Percentiles rank a stretch among this genome's conserved stretches.
phyloP scores from a whole-genome alignment of 2,329 filamentous ascomycete genomes.

The Epicoccum sorghinum region DNA sequence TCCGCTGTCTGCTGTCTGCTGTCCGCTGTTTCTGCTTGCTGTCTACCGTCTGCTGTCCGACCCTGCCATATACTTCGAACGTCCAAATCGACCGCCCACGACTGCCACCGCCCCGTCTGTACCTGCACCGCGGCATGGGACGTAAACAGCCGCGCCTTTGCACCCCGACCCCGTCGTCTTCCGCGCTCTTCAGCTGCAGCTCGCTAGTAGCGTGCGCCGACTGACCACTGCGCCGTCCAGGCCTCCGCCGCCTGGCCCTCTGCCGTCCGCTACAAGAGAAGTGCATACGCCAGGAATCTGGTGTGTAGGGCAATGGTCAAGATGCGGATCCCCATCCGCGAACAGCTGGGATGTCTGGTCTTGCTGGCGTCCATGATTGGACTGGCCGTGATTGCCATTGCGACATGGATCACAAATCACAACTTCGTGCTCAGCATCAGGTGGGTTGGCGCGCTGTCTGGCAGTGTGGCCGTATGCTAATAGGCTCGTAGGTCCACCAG shows the following conservation, averaged over 20 bases:
- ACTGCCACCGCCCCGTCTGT: background rate
- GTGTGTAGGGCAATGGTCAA: constrained; percentile 43
- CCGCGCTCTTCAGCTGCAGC: constrained; percentile 17
- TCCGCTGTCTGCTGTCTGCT: background rate
- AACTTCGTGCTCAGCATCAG: constrained; percentile 16
- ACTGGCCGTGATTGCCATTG: constrained; percentile 78
- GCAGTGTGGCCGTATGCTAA: background rate
- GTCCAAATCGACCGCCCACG: background rate
- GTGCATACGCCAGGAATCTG: background rate
- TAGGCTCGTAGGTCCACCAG: constrained; percentile 57
- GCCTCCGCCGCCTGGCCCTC: constrained; percentile 8
- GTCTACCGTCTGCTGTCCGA: too few relatives aligned
- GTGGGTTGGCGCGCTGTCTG: constrained; percentile 4
- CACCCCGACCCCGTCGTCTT: constrained; percentile 22
- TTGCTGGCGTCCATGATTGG: constrained; percentile 75
- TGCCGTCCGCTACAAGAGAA: background rate
- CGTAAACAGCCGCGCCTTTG: constrained; percentile 15
- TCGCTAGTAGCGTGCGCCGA: constrained; percentile 23
- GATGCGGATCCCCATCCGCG: constrained; percentile 87
- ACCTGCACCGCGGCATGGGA: constrained; percentile 37
- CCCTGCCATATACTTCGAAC: too few relatives aligned
- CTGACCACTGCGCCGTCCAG: constrained; percentile 18
- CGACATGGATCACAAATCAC: constrained; percentile 61
- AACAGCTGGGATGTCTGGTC: constrained; percentile 84
- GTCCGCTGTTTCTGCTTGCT: background rate